phyloP scores from a whole-genome alignment of 148 eudicot species.

The Bassia scoparia region DNA sequence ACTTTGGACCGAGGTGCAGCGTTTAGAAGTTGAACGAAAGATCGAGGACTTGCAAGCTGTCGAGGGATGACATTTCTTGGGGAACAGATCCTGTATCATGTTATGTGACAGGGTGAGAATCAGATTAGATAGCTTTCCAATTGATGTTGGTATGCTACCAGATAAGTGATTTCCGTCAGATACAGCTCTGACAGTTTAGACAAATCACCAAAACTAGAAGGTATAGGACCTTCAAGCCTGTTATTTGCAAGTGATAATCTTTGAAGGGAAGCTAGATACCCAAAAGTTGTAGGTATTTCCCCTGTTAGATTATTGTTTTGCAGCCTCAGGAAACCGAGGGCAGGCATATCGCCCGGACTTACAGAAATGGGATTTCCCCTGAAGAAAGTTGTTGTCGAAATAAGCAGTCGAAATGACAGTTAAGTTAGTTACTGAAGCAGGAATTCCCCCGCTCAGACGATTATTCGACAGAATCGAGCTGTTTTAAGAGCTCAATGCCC shows the following conservation, averaged over 20 bases:
- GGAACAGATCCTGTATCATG: constrained; percentile 53
- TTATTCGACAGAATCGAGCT: constrained; percentile 45
- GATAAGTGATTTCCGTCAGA: constrained; percentile 38
- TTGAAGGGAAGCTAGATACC: constrained; percentile 35
- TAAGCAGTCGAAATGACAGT: constrained; percentile 29
- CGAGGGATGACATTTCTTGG: constrained; percentile 36
- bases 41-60: constrained; percentile 35
- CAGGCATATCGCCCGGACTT: constrained; percentile 36
- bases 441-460: constrained; percentile 32
- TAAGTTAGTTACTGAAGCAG: constrained; percentile 36
- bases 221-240: constrained; percentile 44
- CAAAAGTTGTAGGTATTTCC: constrained; percentile 34
- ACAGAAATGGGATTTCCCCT: constrained; percentile 46
- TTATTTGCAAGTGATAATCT: constrained; percentile 47
- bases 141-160: constrained; percentile 39
- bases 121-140: constrained; percentile 41
- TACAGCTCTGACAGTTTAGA: constrained; percentile 34
- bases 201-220: constrained; percentile 41
- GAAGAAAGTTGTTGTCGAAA: constrained; percentile 41
- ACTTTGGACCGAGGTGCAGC: constrained; percentile 34
- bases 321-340: constrained; percentile 43
- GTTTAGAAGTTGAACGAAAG: constrained; percentile 43
- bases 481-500: constrained; percentile 31
- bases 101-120: constrained; percentile 32
- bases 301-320: constrained; percentile 50